Conservation (phyloP, 1,139 yeast genomes). For the Debaryomycetaceae sp. region DNA sequence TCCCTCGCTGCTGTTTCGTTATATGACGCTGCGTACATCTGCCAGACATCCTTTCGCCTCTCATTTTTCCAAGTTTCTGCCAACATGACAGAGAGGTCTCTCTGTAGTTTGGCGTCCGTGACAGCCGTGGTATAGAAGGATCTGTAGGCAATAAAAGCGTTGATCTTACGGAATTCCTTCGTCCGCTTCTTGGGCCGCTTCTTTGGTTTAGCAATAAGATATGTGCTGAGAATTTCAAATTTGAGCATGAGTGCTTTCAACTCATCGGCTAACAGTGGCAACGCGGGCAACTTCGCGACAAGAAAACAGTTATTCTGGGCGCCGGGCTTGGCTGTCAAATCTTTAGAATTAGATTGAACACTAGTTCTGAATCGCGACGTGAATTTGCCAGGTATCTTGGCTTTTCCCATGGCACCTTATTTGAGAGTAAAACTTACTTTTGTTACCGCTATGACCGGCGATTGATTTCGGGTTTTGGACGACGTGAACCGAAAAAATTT, state of each 20-base stretch:
- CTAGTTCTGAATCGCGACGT: background rate
- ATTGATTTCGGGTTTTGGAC: no score
- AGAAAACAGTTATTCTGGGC: no score
- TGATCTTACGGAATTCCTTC: conserved; percentile 8
- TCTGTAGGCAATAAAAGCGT: conserved; percentile 27
- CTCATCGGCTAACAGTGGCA: background rate
- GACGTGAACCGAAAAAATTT: no score
- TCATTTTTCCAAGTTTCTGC: conserved; percentile 21
- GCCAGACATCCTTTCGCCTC: conserved; percentile 16
- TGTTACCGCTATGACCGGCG: no score
- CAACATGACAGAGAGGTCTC: conserved; percentile 12
- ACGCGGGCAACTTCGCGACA: background rate
- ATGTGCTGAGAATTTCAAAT: background rate
- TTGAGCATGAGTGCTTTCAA: background rate
- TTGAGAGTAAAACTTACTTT: no score
- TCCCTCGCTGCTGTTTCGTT: conserved; percentile 5
- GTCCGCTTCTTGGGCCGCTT: background rate
- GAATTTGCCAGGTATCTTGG: background rate
- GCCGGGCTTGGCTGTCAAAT: no score
- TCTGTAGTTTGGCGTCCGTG: conserved; percentile 13
- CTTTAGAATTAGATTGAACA: no score
- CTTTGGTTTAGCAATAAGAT: background rate
- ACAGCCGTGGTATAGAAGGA: conserved; percentile 20
- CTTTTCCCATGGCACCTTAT: background rate
- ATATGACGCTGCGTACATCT: conserved; percentile 19